phyloP scores from a whole-genome alignment of 495 filamentous ascomycete genomes.

The Podospora australis region DNA sequence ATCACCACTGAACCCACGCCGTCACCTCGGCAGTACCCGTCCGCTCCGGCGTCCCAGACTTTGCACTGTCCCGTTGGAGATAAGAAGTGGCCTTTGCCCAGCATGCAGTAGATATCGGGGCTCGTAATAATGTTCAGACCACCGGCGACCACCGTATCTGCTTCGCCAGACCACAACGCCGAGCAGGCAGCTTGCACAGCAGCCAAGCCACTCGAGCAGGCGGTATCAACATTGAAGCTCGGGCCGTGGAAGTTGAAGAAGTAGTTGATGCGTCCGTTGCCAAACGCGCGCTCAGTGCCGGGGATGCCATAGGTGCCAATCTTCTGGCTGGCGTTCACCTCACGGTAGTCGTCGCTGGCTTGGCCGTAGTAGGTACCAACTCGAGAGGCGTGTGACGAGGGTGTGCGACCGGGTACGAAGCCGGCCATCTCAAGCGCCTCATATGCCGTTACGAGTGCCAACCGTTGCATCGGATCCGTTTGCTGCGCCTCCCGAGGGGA shows the following conservation, averaged over 20 bases:
- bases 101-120: constrained; percentile 76
- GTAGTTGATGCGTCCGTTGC: constrained; percentile 78
- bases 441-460: constrained; percentile 78
- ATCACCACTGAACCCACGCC: constrained; percentile 64
- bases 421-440: constrained; percentile 90
- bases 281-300: constrained; percentile 80
- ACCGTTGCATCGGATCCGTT: constrained; percentile 82
- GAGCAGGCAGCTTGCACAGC: constrained; percentile 82
- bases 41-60: constrained; percentile 67
- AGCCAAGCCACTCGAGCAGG: constrained; percentile 79
- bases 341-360: constrained; percentile 87
- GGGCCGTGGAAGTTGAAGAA: constrained; percentile 86
- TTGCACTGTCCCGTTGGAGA: constrained; percentile 75
- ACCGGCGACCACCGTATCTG: constrained; percentile 77
- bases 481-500: constrained; percentile 85
- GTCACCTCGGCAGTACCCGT: constrained; percentile 75
- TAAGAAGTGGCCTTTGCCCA: constrained; percentile 77
- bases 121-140: constrained; percentile 75
- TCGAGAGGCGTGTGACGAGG: constrained; percentile 72
- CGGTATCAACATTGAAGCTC: constrained; percentile 80
- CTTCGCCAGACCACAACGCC: constrained; percentile 72
- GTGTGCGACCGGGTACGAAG: constrained; percentile 78
- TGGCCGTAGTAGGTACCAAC: constrained; percentile 91
- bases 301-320: constrained; percentile 94
- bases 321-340: constrained; percentile 86